A percentile compares a stretch with the other conserved stretches of the same genome.
Evolutionary conservation across 306 rosid species (phyloP).

Genomic region (Albizia julibrissin): DNA sequence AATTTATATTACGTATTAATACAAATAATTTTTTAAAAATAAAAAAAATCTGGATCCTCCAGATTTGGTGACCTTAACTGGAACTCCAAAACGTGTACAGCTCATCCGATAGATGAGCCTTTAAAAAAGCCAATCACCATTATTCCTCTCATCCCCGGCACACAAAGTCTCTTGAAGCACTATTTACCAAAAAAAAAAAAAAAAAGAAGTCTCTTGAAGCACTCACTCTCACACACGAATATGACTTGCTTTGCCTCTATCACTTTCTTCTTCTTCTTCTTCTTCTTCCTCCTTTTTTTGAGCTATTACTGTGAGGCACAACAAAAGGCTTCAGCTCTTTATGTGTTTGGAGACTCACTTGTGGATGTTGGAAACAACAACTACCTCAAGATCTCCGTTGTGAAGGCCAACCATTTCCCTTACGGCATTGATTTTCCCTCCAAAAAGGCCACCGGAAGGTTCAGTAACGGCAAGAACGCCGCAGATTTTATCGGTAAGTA

Average conservation of each 20-base stretch:
- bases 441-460: conserved; percentile 67
- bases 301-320: conserved; percentile 43
- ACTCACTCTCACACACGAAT: not conserved
- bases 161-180: not conserved
- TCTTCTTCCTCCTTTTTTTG: not conserved
- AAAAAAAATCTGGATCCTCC: too few relatives aligned
- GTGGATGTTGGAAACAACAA: conserved; percentile 87
- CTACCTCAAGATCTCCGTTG: conserved; percentile 50
- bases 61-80: too few relatives aligned
- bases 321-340: conserved; percentile 59
- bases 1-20: too few relatives aligned
- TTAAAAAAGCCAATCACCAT: conserved; percentile 24
- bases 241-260: conserved; percentile 16
- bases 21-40: too few relatives aligned
- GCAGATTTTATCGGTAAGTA: conserved; percentile 68
- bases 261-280: conserved; percentile 22
- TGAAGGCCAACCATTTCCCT: conserved; percentile 68
- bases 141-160: conserved; percentile 4
- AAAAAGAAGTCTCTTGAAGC: not conserved
- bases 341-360: conserved; percentile 82
- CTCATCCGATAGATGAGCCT: conserved; percentile 4
- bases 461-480: conserved; percentile 79
- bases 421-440: conserved; percentile 73
- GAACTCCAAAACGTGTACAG: conserved; percentile 28
- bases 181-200: too few relatives aligned